These are phyloP conservation scores for Medicago ruthenica DNA, from an alignment of 306 rosid genomes.

Conservation along the genomic window DNA sequence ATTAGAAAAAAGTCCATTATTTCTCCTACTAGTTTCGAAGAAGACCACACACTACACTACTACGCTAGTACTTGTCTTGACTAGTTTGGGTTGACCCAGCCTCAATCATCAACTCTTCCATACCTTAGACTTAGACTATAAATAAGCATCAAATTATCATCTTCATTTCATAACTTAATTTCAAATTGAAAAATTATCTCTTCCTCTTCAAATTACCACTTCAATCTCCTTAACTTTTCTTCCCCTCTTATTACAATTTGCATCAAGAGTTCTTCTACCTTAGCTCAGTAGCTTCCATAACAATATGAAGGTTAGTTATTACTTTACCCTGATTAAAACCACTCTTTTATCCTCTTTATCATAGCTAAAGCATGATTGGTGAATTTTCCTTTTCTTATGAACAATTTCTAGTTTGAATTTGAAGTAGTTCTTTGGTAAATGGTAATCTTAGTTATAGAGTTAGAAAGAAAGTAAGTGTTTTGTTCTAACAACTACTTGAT, in stretches of 20 bases:
- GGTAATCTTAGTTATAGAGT: no score
- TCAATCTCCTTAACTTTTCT: no score
- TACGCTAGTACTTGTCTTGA: conserved; percentile 1
- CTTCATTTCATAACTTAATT: conserved; percentile 25
- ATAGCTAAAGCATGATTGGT: neutral
- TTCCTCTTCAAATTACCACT: no score
- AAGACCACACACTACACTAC: neutral
- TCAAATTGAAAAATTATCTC: neutral
- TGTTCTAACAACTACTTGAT: neutral
- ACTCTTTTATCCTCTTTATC: neutral
- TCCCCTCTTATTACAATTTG: neutral
- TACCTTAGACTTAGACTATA: conserved; percentile 4
- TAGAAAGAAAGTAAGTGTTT: neutral
- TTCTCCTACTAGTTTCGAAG: neutral
- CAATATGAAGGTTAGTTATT: conserved; percentile 48
- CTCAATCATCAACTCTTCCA: neutral
- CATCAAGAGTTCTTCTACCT: neutral
- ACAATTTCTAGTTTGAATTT: no score
- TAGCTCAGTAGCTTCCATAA: conserved; percentile 7
- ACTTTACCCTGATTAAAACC: neutral
- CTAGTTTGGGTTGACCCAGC: neutral
- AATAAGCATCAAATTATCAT: neutral
- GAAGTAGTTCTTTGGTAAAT: no score
- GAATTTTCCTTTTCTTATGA: neutral
- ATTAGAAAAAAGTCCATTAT: neutral